phyloP scores from a whole-genome alignment of 2,329 filamentous ascomycete species.

The Colletotrichum eremochloae region DNA sequence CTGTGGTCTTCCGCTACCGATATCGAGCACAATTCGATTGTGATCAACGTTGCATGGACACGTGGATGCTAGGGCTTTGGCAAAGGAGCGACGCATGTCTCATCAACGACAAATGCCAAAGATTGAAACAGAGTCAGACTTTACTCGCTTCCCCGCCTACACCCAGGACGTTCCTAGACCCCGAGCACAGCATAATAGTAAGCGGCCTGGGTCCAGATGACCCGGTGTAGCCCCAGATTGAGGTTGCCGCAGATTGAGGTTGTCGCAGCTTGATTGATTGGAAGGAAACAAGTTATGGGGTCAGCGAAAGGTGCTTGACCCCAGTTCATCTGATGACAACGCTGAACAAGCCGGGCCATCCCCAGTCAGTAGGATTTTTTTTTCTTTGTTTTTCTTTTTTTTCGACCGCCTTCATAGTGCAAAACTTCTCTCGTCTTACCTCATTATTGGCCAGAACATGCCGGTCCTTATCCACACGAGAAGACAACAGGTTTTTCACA shows the following conservation, averaged over 20 bases:
- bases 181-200: conserved; percentile 17
- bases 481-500: conserved; percentile 29
- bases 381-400: conserved; percentile 8
- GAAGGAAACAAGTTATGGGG: neutral
- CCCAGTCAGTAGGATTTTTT: conserved; percentile 35
- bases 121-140: conserved; percentile 21
- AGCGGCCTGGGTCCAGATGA: conserved; percentile 17
- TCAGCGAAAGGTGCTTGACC: conserved; percentile 17
- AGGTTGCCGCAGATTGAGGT: conserved; percentile 27
- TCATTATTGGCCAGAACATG: conserved; percentile 5
- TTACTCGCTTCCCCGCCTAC: conserved; percentile 24
- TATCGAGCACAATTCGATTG: conserved; percentile 12
- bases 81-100: conserved; percentile 18
- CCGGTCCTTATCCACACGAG: conserved; percentile 20
- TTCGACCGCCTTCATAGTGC: conserved; percentile 13
- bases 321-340: conserved; percentile 39
- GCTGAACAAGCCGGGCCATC: conserved; percentile 23
- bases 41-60: conserved; percentile 27
- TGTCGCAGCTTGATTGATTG: conserved; percentile 38
- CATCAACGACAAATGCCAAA: neutral
- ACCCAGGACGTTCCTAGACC: conserved; percentile 13
- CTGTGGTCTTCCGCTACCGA: conserved; percentile 3
- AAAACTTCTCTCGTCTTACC: conserved; percentile 5
- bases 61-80: conserved; percentile 19
- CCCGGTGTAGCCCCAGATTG: conserved; percentile 16